Base-by-base conservation (phyloP, 1,284 basidiomycete species). In the Moniliophthora roreri region DNA sequence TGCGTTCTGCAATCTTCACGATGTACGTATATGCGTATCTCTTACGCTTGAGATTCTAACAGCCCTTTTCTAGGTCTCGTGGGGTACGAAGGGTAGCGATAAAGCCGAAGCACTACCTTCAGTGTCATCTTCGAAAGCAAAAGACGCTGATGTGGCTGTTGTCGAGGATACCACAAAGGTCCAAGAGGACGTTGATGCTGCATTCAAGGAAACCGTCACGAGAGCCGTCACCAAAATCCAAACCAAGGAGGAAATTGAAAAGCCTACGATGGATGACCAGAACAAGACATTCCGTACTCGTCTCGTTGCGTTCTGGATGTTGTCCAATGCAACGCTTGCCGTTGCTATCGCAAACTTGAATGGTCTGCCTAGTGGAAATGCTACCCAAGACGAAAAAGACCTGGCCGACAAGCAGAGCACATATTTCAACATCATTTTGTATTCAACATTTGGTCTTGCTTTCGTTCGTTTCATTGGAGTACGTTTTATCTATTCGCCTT, bases 21-120 rank as follows among this genome's bases (percentile, higher is more conserved):
- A 94, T 71, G 93, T 93, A 55, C 54, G 79, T 68, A 1, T 26
- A 26, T 15, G 13, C 11, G 23, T 26, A 10, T 42, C 13, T 26
- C 51, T 11, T 44, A 24, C 52, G 15, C 8, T 53, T 2, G 16
- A 35, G 44, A 5, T 38, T 23, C 13, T 26, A 16, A 18, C 26
- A 9, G 44, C 60, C 53, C 46, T 49, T 53, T 48, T 59, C 21
- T 57, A 87, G 84, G 85, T 91, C 18, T 91, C 88, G 32, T 94
- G 93, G 94, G 93, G 94, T 72, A 97, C 94, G 9, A 96, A 96
- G 72, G 95, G 95, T 48, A 93, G 91, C 53, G 96, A 98, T 74
- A 95, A 96, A 69, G 94, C 87, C 0, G 95, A 98, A 62, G 90
- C 90, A 1, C 76, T 98, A n/a, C 96, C 95, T 0, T 91, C 93